phyloP scores from a whole-genome alignment of 257 asterid species.

The Nicotiana tabacum region DNA sequence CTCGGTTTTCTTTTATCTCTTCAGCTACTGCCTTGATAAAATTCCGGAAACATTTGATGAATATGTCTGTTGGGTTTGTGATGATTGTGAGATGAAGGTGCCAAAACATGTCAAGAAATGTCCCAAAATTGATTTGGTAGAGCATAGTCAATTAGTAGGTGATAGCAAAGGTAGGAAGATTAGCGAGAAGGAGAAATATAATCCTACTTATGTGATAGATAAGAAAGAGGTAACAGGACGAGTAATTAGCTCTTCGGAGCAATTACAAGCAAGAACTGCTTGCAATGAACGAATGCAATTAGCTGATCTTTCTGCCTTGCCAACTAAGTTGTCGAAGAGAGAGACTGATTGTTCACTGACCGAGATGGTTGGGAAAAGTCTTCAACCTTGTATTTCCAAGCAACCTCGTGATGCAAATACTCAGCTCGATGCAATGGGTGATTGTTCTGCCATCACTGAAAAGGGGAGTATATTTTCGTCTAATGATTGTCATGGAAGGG shows the following conservation, averaged over 20 bases:
- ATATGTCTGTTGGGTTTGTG: slow-evolving; percentile 26
- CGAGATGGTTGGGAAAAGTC: too few species aligned
- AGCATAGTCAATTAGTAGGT: background rate
- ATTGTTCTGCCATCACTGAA: too few species aligned
- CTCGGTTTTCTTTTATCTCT: background rate
- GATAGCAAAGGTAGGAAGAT: background rate
- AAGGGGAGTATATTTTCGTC: too few species aligned
- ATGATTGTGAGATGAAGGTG: slow-evolving; percentile 3
- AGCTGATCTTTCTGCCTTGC: slow-evolving; percentile 1
- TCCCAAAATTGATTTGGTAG: background rate
- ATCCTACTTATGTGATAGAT: background rate
- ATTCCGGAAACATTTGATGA: slow-evolving; percentile 18
- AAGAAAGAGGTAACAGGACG: background rate
- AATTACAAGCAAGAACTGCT: background rate
- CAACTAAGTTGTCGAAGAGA: too few species aligned
- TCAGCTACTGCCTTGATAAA: slow-evolving; percentile 26
- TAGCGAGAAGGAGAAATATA: background rate
- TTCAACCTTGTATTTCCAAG: too few species aligned
- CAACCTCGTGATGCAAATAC: too few species aligned
- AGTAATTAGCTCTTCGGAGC: slow-evolving; percentile 6
- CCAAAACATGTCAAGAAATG: background rate
- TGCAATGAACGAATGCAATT: background rate
- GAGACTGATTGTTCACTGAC: too few species aligned
- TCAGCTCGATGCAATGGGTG: too few species aligned
- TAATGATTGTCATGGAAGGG: too few species aligned